These are phyloP conservation scores for Maudiozyma barnettii DNA, from an alignment of 805 yeast species.

Conservation along the genomic window DNA sequence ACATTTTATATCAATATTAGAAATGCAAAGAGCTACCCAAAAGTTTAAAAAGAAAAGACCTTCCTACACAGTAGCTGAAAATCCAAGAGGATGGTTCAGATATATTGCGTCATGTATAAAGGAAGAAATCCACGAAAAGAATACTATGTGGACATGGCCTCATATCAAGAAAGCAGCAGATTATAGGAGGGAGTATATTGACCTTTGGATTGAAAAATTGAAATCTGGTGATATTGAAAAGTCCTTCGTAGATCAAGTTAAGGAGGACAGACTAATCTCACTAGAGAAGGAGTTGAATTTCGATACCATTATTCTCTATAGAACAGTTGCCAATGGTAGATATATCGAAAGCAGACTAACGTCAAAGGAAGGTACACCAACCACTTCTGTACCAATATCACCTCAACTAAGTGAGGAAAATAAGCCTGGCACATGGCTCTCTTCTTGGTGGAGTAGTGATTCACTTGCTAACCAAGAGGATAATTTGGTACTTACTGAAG, in stretches of 20 bases:
- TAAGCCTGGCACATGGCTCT: slow-evolving; percentile 48
- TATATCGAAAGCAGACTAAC: slow-evolving; percentile 44
- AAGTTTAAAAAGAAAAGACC: slow-evolving; percentile 72
- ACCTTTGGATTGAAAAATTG: slow-evolving; percentile 56
- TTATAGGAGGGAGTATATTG: slow-evolving; percentile 57
- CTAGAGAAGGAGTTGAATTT: slow-evolving; percentile 54
- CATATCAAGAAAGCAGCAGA: slow-evolving; percentile 62
- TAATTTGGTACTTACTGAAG: slow-evolving; percentile 58
- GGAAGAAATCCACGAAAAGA: slow-evolving; percentile 71
- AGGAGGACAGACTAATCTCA: slow-evolving; percentile 34
- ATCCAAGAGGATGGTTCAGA: slow-evolving; percentile 72
- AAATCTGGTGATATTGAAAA: slow-evolving; percentile 27
- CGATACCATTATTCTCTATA: slow-evolving; percentile 77
- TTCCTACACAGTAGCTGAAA: slow-evolving; percentile 36
- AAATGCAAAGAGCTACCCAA: slow-evolving; percentile 69
- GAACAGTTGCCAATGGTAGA: slow-evolving; percentile 67
- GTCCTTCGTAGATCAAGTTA: slow-evolving; percentile 28
- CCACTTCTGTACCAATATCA: slow-evolving; percentile 4
- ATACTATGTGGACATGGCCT: slow-evolving; percentile 85
- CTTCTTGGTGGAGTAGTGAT: slow-evolving; percentile 55
- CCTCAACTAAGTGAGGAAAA: slow-evolving; percentile 6
- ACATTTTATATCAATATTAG: slow-evolving; percentile 72
- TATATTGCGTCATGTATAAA: slow-evolving; percentile 72
- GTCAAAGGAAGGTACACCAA: slow-evolving; percentile 9
- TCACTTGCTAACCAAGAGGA: slow-evolving; percentile 25